Base-by-base conservation (phyloP, 192 early-diverging fungal genomes). In the Coemansia sp. region DNA sequence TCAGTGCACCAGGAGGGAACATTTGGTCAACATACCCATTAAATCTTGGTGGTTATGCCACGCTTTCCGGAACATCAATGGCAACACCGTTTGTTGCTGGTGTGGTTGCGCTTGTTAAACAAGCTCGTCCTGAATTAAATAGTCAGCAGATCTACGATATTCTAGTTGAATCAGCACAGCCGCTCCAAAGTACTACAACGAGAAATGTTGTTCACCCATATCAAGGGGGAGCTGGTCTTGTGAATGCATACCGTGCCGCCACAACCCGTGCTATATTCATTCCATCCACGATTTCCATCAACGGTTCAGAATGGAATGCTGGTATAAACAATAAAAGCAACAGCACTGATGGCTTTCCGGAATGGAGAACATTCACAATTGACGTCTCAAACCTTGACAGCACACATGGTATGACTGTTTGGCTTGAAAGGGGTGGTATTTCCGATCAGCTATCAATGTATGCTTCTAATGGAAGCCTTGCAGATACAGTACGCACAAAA, bases 51-150 rank as follows among this genome's bases (percentile, higher is more conserved):
- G 25, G 55, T 13, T 86, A 83, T 13, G 75, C 64, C 39, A 67
- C 84, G 32, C 56, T 79, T 17, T 85, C 87, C 19, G 94, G 92
- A 12, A 94, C 94, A n/a, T 91, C 90, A 22, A 93, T 95, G 92
- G 82, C 94, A 7, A 81, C 86, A 32, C 91, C 93, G 1, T 90
- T 91, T 66, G 73, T 90, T 25, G 81, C 88, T 44, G 93, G 92
- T 14, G 70, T 85, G 5, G 75, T 85, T 5, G 92, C 91, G 0
- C 71, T 95, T 13, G 61, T 89, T 7, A 71, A 85, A 44, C 85
- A 90, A 53, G 77, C 80, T 16, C 60, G 65, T n/a, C 84, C 83
- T 12, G 25, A 2, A 67, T 76, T 37, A 73, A 75, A 20, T 60
- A 67, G 66, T 59, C 63, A 57, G 16, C 69, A 64, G 16, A 66